Evolutionary conservation across 2,329 filamentous ascomycete genomes (phyloP).

Genomic region (Dactylellina haptotyla): DNA sequence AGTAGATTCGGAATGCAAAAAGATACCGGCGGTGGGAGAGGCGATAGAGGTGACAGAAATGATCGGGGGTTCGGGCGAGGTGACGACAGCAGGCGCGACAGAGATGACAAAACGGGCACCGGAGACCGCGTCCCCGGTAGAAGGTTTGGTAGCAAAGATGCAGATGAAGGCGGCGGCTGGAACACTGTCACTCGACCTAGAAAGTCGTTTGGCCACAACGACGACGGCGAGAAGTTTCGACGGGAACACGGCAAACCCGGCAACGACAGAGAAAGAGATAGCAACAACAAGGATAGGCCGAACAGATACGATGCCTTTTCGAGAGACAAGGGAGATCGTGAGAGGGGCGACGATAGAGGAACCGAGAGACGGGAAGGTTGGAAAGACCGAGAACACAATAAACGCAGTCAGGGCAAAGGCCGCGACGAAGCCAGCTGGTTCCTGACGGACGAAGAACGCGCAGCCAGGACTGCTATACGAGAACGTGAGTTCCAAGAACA

Average conservation of each 20-base stretch:
- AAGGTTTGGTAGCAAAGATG: slow-evolving; percentile 37
- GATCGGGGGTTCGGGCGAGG: slow-evolving; percentile 55
- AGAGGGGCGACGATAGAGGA: slow-evolving; percentile 55
- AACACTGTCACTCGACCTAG: slow-evolving; percentile 58
- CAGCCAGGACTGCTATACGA: slow-evolving; percentile 30
- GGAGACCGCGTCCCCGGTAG: not conserved
- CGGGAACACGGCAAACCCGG: slow-evolving; percentile 35
- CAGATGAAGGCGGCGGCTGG: slow-evolving; percentile 56
- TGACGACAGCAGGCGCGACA: slow-evolving; percentile 54
- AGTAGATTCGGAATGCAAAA: slow-evolving; percentile 57
- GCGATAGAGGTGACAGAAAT: slow-evolving; percentile 56
- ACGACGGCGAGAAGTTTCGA: slow-evolving; percentile 59
- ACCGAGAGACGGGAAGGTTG: slow-evolving; percentile 57
- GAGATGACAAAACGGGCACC: slow-evolving; percentile 52
- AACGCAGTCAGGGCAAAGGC: slow-evolving; percentile 53
- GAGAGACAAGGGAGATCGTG: slow-evolving; percentile 34
- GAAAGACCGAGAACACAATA: slow-evolving; percentile 57
- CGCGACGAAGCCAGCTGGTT: slow-evolving; percentile 58
- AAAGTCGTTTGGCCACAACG: slow-evolving; percentile 58
- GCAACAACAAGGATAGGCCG: slow-evolving; percentile 37
- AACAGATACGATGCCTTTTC: slow-evolving; percentile 52
- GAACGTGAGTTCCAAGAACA: slow-evolving; percentile 50
- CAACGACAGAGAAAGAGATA: slow-evolving; percentile 27
- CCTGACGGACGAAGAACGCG: slow-evolving; percentile 55
- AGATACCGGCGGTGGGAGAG: slow-evolving; percentile 50